Conservation (phyloP, 139 green algal species). For the Volvox africanus region DNA sequence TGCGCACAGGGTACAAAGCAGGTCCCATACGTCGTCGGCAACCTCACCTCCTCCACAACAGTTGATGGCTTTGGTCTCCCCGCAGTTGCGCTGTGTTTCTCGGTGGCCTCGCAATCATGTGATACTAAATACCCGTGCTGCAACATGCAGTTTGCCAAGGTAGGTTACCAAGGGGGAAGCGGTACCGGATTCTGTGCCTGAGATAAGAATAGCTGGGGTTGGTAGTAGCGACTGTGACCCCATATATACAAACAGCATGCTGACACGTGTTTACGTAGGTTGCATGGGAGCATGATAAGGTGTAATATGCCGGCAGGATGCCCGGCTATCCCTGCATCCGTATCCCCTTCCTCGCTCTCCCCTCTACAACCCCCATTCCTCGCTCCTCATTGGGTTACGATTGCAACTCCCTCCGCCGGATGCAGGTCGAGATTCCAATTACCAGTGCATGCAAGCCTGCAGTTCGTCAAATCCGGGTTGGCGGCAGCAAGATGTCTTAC, state of each 20-base stretch:
- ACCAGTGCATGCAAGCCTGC: neutral
- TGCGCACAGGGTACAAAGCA: neutral
- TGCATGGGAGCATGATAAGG: no score
- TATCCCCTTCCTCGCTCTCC: no score
- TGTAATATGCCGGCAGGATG: no score
- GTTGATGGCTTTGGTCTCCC: neutral
- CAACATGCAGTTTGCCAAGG: conserved; percentile 15
- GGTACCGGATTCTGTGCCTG: no score
- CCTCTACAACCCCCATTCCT: no score
- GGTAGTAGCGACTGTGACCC: no score
- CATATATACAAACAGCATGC: no score
- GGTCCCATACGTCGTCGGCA: neutral
- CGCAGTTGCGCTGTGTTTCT: neutral
- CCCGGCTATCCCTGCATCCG: no score
- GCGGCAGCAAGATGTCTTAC: neutral
- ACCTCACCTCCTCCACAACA: neutral
- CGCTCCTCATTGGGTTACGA: no score
- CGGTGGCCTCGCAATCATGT: neutral
- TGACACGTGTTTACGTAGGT: no score
- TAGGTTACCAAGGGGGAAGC: neutral
- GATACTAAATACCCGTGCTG: neutral
- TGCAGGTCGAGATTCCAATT: conserved; percentile 30
- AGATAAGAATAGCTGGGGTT: no score
- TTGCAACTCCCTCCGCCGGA: no score
- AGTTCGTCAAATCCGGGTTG: neutral